Percentiles rank a stretch among this genome's conserved stretches.
Conservation (phyloP, 2,329 filamentous ascomycete species). For the Arachnomyces sp. region DNA sequence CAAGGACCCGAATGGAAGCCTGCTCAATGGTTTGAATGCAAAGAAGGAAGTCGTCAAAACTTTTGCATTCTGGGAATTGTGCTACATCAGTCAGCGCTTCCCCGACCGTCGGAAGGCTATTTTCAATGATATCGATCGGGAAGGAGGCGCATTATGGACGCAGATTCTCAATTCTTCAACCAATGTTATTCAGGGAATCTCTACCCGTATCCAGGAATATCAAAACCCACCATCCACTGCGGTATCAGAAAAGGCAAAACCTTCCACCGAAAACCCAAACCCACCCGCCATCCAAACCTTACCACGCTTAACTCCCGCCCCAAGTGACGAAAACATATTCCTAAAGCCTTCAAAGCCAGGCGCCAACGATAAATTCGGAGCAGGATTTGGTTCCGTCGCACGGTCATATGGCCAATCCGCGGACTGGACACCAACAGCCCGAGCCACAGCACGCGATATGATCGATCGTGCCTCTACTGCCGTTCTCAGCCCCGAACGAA, state of each 20-base stretch:
- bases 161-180: conserved; percentile 67
- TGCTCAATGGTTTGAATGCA: conserved; percentile 74
- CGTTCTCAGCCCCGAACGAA: conserved; percentile 33
- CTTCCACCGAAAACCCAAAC: conserved; percentile 34
- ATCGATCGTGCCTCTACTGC: conserved; percentile 33
- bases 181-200: conserved; percentile 60
- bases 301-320: conserved; percentile 43
- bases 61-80: conserved; percentile 88
- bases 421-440: conserved; percentile 36
- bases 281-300: conserved; percentile 37
- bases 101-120: conserved; percentile 70
- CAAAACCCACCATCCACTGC: conserved; percentile 38
- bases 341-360: conserved; percentile 31
- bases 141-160: conserved; percentile 71
- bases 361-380: conserved; percentile 30
- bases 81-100: conserved; percentile 68
- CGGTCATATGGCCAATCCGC: conserved; percentile 40
- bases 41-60: conserved; percentile 72
- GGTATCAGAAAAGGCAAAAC: conserved; percentile 14
- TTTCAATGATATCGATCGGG: conserved; percentile 79
- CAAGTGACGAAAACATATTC: conserved; percentile 43
- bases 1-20: conserved; percentile 84
- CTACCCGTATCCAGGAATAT: conserved; percentile 57
- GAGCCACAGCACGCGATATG: conserved; percentile 29
- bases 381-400: conserved; percentile 37